Conservation (phyloP, 306 rosid genomes). For the Fragaria iinumae region DNA sequence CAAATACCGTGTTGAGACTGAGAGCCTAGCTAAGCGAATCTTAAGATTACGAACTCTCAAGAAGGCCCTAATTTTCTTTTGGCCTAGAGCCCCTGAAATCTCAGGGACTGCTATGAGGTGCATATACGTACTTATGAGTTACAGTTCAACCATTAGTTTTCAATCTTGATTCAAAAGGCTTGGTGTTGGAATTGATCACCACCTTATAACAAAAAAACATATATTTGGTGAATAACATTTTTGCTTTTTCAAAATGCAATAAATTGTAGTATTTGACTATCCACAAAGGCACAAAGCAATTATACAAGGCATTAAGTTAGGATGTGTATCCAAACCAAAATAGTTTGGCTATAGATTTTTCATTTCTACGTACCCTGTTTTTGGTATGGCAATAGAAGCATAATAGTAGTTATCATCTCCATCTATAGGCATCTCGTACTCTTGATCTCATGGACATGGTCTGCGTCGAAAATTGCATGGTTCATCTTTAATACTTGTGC, state of each 20-base stretch:
- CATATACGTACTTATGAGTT: too few relatives aligned
- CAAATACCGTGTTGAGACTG: too few relatives aligned
- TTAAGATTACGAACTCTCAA: too few relatives aligned
- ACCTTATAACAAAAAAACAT: neutral
- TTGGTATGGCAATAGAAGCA: neutral
- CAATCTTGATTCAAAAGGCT: neutral
- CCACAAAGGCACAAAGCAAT: neutral
- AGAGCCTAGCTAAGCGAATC: too few relatives aligned
- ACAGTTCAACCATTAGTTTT: neutral
- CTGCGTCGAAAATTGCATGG: conserved; percentile 26
- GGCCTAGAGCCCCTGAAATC: too few relatives aligned
- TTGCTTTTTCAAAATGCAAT: neutral
- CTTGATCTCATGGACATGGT: neutral
- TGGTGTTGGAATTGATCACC: neutral
- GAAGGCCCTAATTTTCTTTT: too few relatives aligned
- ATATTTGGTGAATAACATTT: neutral
- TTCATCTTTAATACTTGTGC: conserved; percentile 26
- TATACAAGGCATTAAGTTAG: neutral
- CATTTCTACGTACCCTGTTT: neutral
- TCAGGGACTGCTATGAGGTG: too few relatives aligned
- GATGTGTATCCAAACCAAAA: neutral
- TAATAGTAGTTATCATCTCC: conserved; percentile 4
- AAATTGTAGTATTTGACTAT: neutral
- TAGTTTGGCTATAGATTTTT: neutral
- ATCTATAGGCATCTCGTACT: neutral